These are phyloP conservation scores for Puccinia hordei DNA, from an alignment of 1,284 basidiomycete species.

Conservation along the genomic window DNA sequence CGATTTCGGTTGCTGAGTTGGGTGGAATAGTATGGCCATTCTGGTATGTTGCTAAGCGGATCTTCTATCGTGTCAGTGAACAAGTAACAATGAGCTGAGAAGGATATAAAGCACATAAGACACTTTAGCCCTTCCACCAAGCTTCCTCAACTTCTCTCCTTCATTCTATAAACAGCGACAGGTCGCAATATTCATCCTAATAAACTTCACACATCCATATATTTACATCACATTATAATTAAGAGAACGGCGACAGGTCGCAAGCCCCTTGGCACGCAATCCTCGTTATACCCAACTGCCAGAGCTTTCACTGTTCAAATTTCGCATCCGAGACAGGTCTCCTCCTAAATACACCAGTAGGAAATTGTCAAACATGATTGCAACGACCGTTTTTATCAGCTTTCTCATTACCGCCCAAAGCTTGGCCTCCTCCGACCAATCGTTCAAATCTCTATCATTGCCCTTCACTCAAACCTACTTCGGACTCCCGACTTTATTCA, in stretches of 20 bases:
- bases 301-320: background rate
- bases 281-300: background rate
- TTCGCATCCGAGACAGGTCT: background rate
- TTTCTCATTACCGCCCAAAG: background rate
- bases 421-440: background rate
- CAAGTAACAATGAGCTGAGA: too few species aligned
- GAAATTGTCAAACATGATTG: background rate
- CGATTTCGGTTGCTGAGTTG: too few species aligned
- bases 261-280: background rate
- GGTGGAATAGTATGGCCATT: too few species aligned
- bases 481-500: background rate
- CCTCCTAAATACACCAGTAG: background rate
- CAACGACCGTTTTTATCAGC: background rate
- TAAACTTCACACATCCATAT: background rate
- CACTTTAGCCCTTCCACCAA: background rate
- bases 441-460: background rate
- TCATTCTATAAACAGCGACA: conserved; percentile 4
- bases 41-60: too few species aligned
- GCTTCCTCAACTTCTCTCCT: background rate
- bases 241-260: conserved; percentile 16
- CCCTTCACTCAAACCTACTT: background rate
- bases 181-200: conserved; percentile 22
- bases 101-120: too few species aligned
- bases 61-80: too few species aligned
- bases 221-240: background rate